These are phyloP conservation scores for Solanum hybrid DNA, from an alignment of 305 asterid genomes.

Conservation along the genomic window DNA sequence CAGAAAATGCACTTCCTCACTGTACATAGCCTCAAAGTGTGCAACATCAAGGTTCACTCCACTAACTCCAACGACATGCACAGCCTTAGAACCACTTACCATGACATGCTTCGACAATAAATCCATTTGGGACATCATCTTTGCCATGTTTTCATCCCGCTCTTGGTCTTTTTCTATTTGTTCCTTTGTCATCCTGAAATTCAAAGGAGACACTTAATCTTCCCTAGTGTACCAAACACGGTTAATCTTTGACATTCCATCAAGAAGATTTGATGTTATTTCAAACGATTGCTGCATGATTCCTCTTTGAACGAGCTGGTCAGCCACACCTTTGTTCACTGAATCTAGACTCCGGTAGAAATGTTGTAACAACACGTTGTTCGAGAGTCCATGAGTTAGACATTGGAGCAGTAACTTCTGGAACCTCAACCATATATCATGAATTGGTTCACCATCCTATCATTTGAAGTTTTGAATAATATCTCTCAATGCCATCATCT, in stretches of 20 bases:
- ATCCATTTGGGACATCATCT: background rate
- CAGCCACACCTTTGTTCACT: background rate
- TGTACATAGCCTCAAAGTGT: background rate
- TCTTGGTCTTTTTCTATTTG: background rate
- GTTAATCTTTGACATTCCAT: background rate
- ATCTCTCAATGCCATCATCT: background rate
- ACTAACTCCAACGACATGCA: background rate
- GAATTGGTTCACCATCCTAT: background rate
- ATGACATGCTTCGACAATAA: background rate
- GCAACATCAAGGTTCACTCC: background rate
- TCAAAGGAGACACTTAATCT: background rate
- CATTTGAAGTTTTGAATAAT: background rate
- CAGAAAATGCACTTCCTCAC: background rate
- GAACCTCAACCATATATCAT: background rate
- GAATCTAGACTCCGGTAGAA: background rate
- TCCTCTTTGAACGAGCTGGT: too few species aligned
- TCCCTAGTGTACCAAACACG: background rate
- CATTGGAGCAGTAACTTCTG: background rate
- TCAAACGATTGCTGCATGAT: background rate
- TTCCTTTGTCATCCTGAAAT: background rate
- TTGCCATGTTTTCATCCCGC: background rate
- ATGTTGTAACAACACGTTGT: background rate
- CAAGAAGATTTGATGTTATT: background rate
- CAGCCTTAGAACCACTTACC: background rate
- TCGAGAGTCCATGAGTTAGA: background rate